Evolutionary conservation across 108 stramenopile species (phyloP).

Genomic region (Cyclostephanos tholiformis): DNA sequence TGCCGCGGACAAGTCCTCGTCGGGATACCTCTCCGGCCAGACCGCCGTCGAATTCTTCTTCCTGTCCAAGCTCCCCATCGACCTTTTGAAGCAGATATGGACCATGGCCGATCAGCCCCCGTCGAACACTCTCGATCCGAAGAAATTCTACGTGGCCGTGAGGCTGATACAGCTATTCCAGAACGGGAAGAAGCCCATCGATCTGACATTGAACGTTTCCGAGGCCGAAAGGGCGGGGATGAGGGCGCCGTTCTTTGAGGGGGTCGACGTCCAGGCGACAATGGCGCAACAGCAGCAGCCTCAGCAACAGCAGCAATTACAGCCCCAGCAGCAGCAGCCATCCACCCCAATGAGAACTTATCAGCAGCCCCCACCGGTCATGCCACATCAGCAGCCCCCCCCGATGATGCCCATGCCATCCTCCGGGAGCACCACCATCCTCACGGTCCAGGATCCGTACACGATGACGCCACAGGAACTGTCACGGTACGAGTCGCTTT

Average conservation of each 20-base stretch:
- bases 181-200: constrained; percentile 75
- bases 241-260: constrained; percentile 73
- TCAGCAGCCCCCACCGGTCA: constrained; percentile 11
- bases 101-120: constrained; percentile 76
- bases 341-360: constrained; percentile 4
- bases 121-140: constrained; percentile 59
- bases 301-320: constrained; percentile 21
- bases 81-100: constrained; percentile 85
- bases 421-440: constrained; percentile 35
- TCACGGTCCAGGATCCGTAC: constrained; percentile 82
- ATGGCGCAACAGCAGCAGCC: constrained; percentile 2
- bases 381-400: constrained; percentile 15
- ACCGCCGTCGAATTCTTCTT: constrained; percentile 89
- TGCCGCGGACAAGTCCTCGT: constrained; percentile 64
- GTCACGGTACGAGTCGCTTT: constrained; percentile 81
- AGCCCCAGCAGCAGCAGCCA: constrained; percentile 19
- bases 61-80: constrained; percentile 82
- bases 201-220: constrained; percentile 54
- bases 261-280: constrained; percentile 39
- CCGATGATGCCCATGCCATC: constrained; percentile 5
- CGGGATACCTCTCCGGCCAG: constrained; percentile 70
- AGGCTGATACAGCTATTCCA: constrained; percentile 85
- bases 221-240: constrained; percentile 42
- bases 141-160: constrained; percentile 78
- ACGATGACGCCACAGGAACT: constrained; percentile 76